phyloP scores from a whole-genome alignment of 2,329 filamentous ascomycete genomes.

The Alternaria sp. region DNA sequence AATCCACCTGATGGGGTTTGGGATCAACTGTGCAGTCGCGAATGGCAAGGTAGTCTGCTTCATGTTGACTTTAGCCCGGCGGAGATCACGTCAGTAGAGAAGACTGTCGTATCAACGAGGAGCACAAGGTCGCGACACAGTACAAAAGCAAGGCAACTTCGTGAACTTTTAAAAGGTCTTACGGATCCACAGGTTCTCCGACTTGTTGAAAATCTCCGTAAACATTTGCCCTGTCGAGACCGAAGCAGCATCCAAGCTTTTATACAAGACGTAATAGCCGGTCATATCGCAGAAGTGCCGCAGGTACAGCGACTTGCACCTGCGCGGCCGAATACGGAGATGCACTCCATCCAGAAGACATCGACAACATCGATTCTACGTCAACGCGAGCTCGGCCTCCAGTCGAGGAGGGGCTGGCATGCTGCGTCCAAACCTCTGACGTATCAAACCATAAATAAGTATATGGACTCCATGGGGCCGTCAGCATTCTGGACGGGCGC shows the following conservation, averaged over 20 bases:
- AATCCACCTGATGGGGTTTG: constrained; percentile 31
- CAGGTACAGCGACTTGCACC: constrained; percentile 41
- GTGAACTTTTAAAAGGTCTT: constrained; percentile 27
- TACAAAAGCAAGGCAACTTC: constrained; percentile 35
- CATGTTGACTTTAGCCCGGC: constrained; percentile 46
- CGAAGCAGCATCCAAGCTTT: constrained; percentile 42
- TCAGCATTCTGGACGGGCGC: constrained; percentile 64
- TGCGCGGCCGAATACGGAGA: constrained; percentile 23
- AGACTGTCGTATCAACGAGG: constrained; percentile 20
- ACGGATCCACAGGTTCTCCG: constrained; percentile 37
- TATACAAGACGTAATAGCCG: constrained; percentile 40
- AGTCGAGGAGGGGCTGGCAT: constrained; percentile 40
- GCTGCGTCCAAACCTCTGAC: constrained; percentile 32
- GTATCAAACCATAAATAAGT: constrained; percentile 40
- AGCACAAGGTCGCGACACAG: constrained; percentile 15
- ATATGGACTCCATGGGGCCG: constrained; percentile 54
- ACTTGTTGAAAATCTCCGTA: constrained; percentile 27
- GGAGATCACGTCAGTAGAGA: constrained; percentile 40
- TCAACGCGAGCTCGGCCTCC: constrained; percentile 46
- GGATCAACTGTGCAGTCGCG: constrained; percentile 32
- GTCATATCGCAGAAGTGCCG: constrained; percentile 31
- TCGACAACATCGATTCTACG: constrained; percentile 38
- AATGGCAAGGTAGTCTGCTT: constrained; percentile 43
- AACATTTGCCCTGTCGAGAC: constrained; percentile 28
- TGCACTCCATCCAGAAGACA: constrained; percentile 24